Conservation (phyloP, 768 basidiomycete species). For the Chiua virens region DNA sequence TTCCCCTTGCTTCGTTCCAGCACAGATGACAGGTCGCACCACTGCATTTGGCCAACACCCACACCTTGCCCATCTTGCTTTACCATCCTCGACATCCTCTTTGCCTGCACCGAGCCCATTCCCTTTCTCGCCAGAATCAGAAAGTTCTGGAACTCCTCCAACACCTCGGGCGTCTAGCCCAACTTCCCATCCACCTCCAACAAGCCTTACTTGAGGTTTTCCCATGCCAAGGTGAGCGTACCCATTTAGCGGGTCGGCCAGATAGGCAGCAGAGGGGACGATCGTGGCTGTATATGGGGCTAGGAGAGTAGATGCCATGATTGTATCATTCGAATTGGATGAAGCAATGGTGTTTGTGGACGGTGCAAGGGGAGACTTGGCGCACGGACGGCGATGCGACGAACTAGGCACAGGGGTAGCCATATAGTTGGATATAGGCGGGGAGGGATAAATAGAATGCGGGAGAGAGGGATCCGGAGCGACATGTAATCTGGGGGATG, state of each 20-base stretch:
- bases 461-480: constrained; percentile 20
- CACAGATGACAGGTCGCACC: constrained; percentile 43
- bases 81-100: constrained; percentile 38
- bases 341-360: constrained; percentile 40
- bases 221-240: constrained; percentile 82
- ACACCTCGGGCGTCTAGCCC: constrained; percentile 77
- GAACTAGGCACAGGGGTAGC: constrained; percentile 21
- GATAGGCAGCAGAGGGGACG: constrained; percentile 65
- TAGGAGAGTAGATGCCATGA: constrained; percentile 57
- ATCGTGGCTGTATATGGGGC: constrained; percentile 65
- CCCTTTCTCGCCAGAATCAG: constrained; percentile 20
- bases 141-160: constrained; percentile 44
- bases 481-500: constrained; percentile 28
- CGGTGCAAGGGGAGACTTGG: constrained; percentile 32
- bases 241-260: constrained; percentile 81
- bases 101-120: constrained; percentile 8
- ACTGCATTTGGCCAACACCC: constrained; percentile 56
- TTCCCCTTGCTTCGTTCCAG: constrained; percentile 17
- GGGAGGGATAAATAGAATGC: constrained; percentile 25
- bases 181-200: constrained; percentile 75
- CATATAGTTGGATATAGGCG: constrained; percentile 24
- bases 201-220: constrained; percentile 77
- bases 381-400: constrained; percentile 14
- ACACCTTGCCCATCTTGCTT: constrained; percentile 55
- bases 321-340: constrained; percentile 50